Evolutionary conservation across 768 basidiomycete species (phyloP), one percentile per base, ranked within the genome.

Genomic region (Mycena sanguinolenta): DNA sequence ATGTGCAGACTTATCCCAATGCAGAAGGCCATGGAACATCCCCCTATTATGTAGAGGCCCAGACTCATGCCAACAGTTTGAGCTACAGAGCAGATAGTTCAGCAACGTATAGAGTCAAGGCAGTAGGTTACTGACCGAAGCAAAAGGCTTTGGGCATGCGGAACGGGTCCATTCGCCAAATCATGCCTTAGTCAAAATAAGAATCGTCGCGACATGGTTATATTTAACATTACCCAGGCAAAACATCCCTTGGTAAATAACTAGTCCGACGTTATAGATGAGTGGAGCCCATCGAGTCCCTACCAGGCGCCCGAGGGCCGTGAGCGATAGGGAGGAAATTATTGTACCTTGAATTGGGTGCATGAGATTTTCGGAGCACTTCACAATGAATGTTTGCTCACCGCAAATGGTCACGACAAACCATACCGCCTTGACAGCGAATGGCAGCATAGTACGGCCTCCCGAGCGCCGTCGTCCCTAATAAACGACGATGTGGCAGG

Each of bases 151-250:
- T 32, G 14, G 73, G 73, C 73, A 74, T 74, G 7, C 16, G 3
- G 34, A 49, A 65, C 9, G 73, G 73, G 25, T 74, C 66, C 73
- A 74, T 74, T 12, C 55, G 53, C 73, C 73, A 74, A 5, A 74
- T 71, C 49, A 74, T 67, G 2, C 72, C 72, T 73, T 39, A 30
- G 7, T 10, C 6, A 23, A 27, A 27, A 27, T 53, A 23, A 63
- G 34, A 6, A 57, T 27, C 39, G 30, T 46, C 30, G 19, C 44
- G 12, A 34, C 28, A 44, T 30, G 44, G 32, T 5, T 3, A 34
- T 36, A 36, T 30, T 23, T 17, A 4, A 25, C 57, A 53, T 44
- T 55, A 71, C 73, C 73, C 8, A 74, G 63, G 25, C 73, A 74
- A 44, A 74, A 65, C 53, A 67, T 63, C 38, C 50, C 57, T 63